Evolutionary conservation across 2,329 filamentous ascomycete genomes (phyloP), one percentile per base, ranked within the genome.

Genomic region (Trichophyton simii): DNA sequence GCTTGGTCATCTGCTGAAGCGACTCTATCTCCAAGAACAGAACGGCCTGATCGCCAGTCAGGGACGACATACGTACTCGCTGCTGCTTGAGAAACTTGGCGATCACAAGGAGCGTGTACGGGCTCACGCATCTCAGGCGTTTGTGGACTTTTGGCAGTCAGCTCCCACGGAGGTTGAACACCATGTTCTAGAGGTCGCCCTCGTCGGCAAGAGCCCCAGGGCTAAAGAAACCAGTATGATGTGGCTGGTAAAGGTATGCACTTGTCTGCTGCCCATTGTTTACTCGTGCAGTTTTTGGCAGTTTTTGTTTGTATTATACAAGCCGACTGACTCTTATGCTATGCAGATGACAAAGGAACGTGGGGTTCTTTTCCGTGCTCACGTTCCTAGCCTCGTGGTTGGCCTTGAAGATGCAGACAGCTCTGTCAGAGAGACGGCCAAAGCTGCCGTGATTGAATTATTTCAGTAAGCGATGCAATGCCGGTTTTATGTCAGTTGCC

Each of bases 381-480:
- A 95, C 71, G 91, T 95, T 1, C 87, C 89, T 2, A 81, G 82
- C 9, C 80, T 96, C 46, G 92, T 96, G 77, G 87, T 89, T 60
- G 82, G 94, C 66, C 81, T 96, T 48, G 92, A 96, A 75, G 91
- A 96, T 72, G 88, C 91, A 8, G 92, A 96, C 72, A 87, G 88
- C 58, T 86, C 85, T 74, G 91, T 96, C 65, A 85, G 92, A 72
- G 91, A 96, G 69, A 82, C 83, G 42, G 90, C 91, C 64, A 95
- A 94, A 76, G 79, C 79, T 61, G 87, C 89, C 1, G 86, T 96
- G 57, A 88, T 96, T 63, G 88, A 94, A 65, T 81, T 97, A 36
- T 96, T 96, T 76, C 83, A 81, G 87, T 90, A 76, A 63, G 79
- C 68, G 36, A 22, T 38, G 46, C 7, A 8, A 38, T 42, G 46